phyloP scores from a whole-genome alignment of 768 basidiomycete species.

The Lentinula detonsa region DNA sequence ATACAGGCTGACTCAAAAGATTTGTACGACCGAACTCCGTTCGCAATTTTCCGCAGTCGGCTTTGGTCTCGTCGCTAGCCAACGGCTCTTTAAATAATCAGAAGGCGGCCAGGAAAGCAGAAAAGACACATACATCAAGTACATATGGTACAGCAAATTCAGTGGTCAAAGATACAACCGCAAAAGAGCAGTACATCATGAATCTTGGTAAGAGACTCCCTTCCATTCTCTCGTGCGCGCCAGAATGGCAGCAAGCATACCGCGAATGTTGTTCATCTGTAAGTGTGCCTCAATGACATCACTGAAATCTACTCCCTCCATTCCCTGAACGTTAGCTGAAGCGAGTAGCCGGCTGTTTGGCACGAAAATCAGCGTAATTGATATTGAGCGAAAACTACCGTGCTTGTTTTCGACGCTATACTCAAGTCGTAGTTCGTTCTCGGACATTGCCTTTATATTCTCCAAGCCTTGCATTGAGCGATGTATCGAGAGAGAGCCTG shows the following conservation, averaged over 20 bases:
- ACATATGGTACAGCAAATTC: too few relatives aligned
- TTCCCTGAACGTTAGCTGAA: slow-evolving; percentile 47
- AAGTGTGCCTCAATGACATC: slow-evolving; percentile 60
- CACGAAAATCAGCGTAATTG: slow-evolving; percentile 57
- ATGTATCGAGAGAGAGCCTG: slow-evolving; percentile 61
- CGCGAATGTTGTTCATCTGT: slow-evolving; percentile 58
- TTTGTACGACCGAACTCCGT: too few relatives aligned
- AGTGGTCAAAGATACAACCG: not conserved
- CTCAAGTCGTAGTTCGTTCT: slow-evolving; percentile 71
- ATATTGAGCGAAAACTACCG: slow-evolving; percentile 30
- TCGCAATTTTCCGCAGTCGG: not conserved
- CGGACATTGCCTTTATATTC: slow-evolving; percentile 53
- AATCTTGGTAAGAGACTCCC: too few relatives aligned
- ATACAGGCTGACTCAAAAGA: too few relatives aligned
- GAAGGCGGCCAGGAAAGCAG: not conserved
- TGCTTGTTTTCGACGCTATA: slow-evolving; percentile 41
- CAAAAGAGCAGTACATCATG: not conserved
- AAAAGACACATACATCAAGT: too few relatives aligned
- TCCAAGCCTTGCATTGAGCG: slow-evolving; percentile 54
- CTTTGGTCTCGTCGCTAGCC: not conserved
- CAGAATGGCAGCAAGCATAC: slow-evolving; percentile 56
- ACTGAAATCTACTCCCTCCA: slow-evolving; percentile 46
- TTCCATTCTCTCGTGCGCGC: slow-evolving; percentile 30
- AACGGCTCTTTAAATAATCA: not conserved
- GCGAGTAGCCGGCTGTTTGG: slow-evolving; percentile 65